Percentiles rank a stretch among this genome's conserved stretches.
These are phyloP conservation scores for Exophiala sp. DNA, from an alignment of 2,329 filamentous ascomycete species.

Conservation along the genomic window DNA sequence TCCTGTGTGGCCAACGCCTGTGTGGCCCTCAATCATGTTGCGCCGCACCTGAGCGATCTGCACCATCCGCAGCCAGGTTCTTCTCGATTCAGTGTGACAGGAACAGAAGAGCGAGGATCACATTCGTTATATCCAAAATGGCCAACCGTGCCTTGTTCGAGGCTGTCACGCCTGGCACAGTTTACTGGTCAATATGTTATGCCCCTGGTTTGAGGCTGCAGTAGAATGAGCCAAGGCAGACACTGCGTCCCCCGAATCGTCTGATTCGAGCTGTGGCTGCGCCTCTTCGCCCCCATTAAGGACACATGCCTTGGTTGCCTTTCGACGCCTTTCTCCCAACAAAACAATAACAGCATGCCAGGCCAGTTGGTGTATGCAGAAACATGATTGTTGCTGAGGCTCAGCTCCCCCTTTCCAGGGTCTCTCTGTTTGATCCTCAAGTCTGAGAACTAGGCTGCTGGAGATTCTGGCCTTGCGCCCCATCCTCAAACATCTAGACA, in stretches of 20 bases:
- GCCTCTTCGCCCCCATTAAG: background rate
- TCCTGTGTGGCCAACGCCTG: too few species aligned
- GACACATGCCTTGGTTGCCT: background rate
- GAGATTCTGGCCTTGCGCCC: too few species aligned
- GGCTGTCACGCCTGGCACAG: background rate
- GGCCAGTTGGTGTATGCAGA: too few species aligned
- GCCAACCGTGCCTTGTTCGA: background rate
- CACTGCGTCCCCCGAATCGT: background rate
- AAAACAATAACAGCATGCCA: background rate
- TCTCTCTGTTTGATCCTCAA: too few species aligned
- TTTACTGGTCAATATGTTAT: too few species aligned
- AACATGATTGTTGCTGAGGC: too few species aligned
- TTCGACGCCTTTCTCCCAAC: background rate
- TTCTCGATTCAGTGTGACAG: background rate
- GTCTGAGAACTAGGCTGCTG: too few species aligned
- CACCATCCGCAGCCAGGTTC: background rate
- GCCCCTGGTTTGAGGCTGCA: background rate
- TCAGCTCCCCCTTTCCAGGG: too few species aligned
- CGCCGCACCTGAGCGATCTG: background rate
- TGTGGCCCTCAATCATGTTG: background rate
- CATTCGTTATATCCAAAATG: background rate
- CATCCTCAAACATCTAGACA: too few species aligned
- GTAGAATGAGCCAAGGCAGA: background rate
- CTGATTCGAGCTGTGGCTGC: slow-evolving; percentile 2
- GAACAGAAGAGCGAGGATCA: background rate